Percentiles rank a stretch among this genome's conserved stretches.
Conservation (phyloP, 768 basidiomycete genomes). For the Boletellus sp. region DNA sequence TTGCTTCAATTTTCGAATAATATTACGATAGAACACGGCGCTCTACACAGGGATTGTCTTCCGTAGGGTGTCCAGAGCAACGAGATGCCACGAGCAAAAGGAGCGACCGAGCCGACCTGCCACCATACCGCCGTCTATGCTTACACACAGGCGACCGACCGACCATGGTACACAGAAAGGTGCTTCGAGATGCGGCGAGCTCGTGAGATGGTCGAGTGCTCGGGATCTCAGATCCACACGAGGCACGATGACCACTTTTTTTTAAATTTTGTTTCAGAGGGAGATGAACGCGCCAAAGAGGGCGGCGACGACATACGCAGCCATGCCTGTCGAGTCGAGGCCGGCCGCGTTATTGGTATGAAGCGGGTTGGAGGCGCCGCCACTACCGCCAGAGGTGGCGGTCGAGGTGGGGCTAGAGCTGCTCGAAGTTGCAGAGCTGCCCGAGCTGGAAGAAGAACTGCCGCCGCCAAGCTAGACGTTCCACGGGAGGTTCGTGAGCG, state of each 20-base stretch:
- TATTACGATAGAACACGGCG: too few species aligned
- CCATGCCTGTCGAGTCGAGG: constrained; percentile 1
- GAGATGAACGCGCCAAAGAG: constrained; percentile 12
- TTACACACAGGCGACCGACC: too few species aligned
- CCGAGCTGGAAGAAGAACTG: constrained; percentile 1
- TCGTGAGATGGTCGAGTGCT: too few species aligned
- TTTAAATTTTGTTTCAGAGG: constrained; percentile 3
- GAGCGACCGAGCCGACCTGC: too few species aligned
- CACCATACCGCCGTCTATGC: too few species aligned
- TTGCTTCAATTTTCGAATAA: too few species aligned
- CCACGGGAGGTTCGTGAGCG: background rate
- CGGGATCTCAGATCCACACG: background rate
- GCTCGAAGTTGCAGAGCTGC: too few species aligned
- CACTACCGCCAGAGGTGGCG: background rate
- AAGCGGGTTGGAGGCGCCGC: background rate
- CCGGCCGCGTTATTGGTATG: background rate
- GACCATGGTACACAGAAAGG: too few species aligned
- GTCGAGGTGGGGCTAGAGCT: background rate
- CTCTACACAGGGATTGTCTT: too few species aligned
- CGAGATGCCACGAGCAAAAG: too few species aligned
- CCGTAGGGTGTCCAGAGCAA: too few species aligned
- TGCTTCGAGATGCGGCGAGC: too few species aligned
- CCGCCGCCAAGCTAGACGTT: constrained; percentile 10
- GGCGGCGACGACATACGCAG: constrained; percentile 3
- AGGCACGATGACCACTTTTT: background rate